phyloP scores from a whole-genome alignment of 352 stramenopile genomes.

The Sclerospora graminicola region DNA sequence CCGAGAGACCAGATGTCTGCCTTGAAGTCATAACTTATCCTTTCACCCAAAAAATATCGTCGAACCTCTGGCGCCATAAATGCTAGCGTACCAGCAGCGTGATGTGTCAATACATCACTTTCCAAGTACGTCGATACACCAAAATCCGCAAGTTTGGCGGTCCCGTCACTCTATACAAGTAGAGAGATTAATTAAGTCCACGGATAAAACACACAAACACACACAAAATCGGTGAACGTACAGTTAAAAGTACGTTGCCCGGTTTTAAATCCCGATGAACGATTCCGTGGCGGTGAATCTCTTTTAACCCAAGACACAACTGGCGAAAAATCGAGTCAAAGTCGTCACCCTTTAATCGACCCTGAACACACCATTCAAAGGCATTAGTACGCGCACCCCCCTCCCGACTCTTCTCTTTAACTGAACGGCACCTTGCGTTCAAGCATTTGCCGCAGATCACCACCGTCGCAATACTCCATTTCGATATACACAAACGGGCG shows the following conservation, averaged over 20 bases:
- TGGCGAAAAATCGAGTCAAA: slow-evolving; percentile 61
- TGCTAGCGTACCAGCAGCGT: slow-evolving; percentile 61
- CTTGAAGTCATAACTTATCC: slow-evolving; percentile 52
- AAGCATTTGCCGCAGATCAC: no score
- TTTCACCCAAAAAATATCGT: slow-evolving; percentile 59
- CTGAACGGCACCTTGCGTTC: no score
- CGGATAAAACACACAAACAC: no score
- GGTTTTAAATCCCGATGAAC: slow-evolving; percentile 76
- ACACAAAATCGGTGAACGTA: no score
- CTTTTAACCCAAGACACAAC: slow-evolving; percentile 51
- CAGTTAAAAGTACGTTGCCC: slow-evolving; percentile 57
- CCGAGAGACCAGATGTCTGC: slow-evolving; percentile 78
- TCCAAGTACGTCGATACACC: slow-evolving; percentile 74
- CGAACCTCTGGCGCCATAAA: slow-evolving; percentile 79
- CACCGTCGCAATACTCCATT: slow-evolving; percentile 62
- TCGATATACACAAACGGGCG: slow-evolving; percentile 75
- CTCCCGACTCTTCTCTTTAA: no score
- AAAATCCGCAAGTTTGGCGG: slow-evolving; percentile 74
- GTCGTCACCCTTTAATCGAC: slow-evolving; percentile 24
- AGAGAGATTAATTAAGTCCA: no score
- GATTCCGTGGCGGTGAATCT: slow-evolving; percentile 57
- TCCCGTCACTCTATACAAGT: slow-evolving; percentile 49
- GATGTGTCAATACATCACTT: slow-evolving; percentile 58
- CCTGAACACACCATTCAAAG: slow-evolving; percentile 13
- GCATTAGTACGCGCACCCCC: no score